These are phyloP conservation scores for Phyllosticta citrichinensis DNA, from an alignment of 2,329 filamentous ascomycete genomes.

Conservation along the genomic window DNA sequence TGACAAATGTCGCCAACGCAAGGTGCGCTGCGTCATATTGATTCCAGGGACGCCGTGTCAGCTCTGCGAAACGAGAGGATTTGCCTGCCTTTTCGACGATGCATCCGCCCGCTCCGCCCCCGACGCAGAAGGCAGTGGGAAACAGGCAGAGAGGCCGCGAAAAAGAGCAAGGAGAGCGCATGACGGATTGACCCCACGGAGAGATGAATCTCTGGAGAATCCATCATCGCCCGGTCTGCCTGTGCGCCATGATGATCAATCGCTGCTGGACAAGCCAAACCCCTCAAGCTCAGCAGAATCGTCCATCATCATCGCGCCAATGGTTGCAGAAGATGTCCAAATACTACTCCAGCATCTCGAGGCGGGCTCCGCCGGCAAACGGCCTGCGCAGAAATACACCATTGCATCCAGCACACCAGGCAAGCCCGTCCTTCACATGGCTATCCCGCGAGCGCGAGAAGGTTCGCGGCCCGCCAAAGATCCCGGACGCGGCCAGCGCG, in stretches of 20 bases:
- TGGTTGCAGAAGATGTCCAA: slow-evolving; percentile 32
- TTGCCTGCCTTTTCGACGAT: slow-evolving; percentile 29
- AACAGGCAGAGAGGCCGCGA: slow-evolving; percentile 16
- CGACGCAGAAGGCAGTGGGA: slow-evolving; percentile 11
- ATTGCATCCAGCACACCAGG: slow-evolving; percentile 38
- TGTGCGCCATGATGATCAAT: background rate
- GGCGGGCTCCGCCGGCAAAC: slow-evolving; percentile 16
- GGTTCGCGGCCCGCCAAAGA: slow-evolving; percentile 28
- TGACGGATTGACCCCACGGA: background rate
- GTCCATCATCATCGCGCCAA: slow-evolving; percentile 30
- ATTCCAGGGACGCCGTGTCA: slow-evolving; percentile 29
- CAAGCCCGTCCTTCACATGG: slow-evolving; percentile 32
- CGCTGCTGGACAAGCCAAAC: background rate
- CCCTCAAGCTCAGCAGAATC: slow-evolving; percentile 22
- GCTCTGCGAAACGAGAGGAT: slow-evolving; percentile 27
- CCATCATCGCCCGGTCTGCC: background rate
- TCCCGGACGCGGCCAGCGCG: slow-evolving; percentile 29
- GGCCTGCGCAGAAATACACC: slow-evolving; percentile 33
- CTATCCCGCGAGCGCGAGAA: slow-evolving; percentile 40
- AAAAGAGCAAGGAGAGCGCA: slow-evolving; percentile 18
- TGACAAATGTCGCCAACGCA: slow-evolving; percentile 30
- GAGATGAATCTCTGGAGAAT: background rate
- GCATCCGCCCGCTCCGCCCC: slow-evolving; percentile 12
- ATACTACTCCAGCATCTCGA: slow-evolving; percentile 31
- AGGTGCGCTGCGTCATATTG: slow-evolving; percentile 33